Evolutionary conservation across 805 yeast species (phyloP).

Genomic region (Candida hungchunana): DNA sequence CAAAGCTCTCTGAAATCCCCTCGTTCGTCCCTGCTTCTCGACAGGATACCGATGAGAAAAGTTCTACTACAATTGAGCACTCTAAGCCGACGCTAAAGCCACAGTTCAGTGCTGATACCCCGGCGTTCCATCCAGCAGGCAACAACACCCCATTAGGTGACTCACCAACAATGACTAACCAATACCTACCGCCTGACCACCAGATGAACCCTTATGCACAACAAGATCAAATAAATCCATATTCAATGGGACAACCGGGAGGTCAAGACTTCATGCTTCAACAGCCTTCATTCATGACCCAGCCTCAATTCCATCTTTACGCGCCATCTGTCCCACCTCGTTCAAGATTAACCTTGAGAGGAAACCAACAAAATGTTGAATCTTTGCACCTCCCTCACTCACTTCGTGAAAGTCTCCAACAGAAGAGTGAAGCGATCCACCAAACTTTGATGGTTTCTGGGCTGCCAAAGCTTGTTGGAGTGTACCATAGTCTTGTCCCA

Average conservation of each 20-base stretch:
- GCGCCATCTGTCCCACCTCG: conserved; percentile 88
- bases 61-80: conserved; percentile 19
- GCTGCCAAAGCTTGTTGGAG: conserved; percentile 74
- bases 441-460: conserved; percentile 56
- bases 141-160: conserved; percentile 4
- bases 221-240: conserved; percentile 11
- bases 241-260: conserved; percentile 5
- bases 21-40: conserved; percentile 25
- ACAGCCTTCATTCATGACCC: conserved; percentile 33
- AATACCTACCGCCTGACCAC: conserved; percentile 9
- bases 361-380: conserved; percentile 68
- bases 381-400: conserved; percentile 70
- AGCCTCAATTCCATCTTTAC: conserved; percentile 79
- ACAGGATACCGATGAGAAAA: conserved; percentile 1
- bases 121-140: conserved; percentile 31
- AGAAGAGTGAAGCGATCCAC: conserved; percentile 75
- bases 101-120: no score
- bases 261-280: conserved; percentile 14
- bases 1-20: conserved; percentile 34
- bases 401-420: conserved; percentile 64
- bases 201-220: conserved; percentile 21
- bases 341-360: conserved; percentile 50
- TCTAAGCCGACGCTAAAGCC: conserved; percentile 16
- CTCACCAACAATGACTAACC: conserved; percentile 12
- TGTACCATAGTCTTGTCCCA: conserved; percentile 82